These are phyloP conservation scores for Platanthera guangdongensis DNA, from an alignment of 106 monocot genomes.

Conservation along the genomic window DNA sequence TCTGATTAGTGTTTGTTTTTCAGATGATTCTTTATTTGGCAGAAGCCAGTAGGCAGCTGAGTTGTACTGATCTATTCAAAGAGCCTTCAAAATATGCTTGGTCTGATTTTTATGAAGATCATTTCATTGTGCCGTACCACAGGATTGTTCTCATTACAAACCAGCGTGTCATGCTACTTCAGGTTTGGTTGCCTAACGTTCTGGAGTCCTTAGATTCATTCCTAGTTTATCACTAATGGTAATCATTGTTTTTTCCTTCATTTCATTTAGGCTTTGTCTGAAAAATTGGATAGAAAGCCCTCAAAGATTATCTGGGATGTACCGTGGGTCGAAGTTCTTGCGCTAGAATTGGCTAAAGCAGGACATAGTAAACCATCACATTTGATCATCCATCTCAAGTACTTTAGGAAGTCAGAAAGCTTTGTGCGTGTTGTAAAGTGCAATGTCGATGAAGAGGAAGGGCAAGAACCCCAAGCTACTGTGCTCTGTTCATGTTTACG, in stretches of 20 bases:
- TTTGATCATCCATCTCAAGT: slow-evolving; percentile 89
- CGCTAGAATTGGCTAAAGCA: slow-evolving; percentile 88
- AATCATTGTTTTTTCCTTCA: not conserved
- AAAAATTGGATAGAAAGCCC: slow-evolving; percentile 74
- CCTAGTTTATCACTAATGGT: not conserved
- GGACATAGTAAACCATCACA: slow-evolving; percentile 68
- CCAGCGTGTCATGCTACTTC: slow-evolving; percentile 80
- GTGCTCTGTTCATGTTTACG: slow-evolving; percentile 63
- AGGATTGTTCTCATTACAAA: slow-evolving; percentile 85
- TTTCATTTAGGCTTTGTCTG: slow-evolving; percentile 43
- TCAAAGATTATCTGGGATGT: slow-evolving; percentile 96
- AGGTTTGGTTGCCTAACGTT: slow-evolving; percentile 36
- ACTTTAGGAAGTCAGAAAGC: slow-evolving; percentile 56
- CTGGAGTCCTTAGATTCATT: not conserved
- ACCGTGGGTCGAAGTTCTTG: slow-evolving; percentile 79
- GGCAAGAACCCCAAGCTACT: slow-evolving; percentile 75
- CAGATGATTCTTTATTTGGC: slow-evolving; percentile 98
- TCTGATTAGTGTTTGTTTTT: slow-evolving; percentile 3
- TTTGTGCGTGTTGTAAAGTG: slow-evolving; percentile 84
- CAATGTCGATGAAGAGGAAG: slow-evolving; percentile 47
- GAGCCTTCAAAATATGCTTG: slow-evolving; percentile 99
- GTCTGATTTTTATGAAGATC: slow-evolving; percentile 93
- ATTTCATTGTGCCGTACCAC: slow-evolving; percentile 72
- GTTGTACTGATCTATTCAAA: slow-evolving; percentile 91
- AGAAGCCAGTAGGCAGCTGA: slow-evolving; percentile 86